Conservation (phyloP, 805 yeast species). For the Cyberlindnera euphorbiae region DNA sequence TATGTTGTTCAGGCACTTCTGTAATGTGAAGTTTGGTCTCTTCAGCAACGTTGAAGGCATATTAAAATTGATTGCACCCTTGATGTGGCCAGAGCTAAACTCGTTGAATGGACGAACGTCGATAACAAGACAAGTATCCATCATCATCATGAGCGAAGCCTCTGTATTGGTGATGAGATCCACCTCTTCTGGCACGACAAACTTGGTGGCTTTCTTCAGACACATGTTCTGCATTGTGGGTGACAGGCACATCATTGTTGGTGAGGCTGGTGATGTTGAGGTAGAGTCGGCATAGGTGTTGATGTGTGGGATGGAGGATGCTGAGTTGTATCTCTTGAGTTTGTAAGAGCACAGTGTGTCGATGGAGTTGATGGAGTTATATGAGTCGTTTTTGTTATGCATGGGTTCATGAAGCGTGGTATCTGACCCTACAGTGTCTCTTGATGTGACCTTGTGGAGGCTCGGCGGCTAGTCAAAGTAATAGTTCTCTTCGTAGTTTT, state of each 20-base stretch:
- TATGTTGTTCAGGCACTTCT: slow-evolving; percentile 56
- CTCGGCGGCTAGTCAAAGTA: slow-evolving; percentile 3
- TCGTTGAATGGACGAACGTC: slow-evolving; percentile 84
- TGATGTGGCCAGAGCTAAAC: slow-evolving; percentile 53
- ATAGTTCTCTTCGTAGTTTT: slow-evolving; percentile 4
- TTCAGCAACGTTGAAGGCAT: slow-evolving; percentile 85
- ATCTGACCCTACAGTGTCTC: slow-evolving; percentile 15
- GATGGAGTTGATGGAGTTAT: slow-evolving; percentile 16
- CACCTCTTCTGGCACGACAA: slow-evolving; percentile 13
- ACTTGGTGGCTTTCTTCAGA: slow-evolving; percentile 18
- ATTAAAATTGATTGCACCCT: slow-evolving; percentile 67
- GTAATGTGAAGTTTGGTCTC: slow-evolving; percentile 65
- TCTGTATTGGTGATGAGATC: slow-evolving; percentile 10
- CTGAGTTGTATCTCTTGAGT: slow-evolving; percentile 19
- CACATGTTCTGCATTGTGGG: no score
- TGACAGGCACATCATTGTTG: not conserved
- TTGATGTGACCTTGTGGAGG: slow-evolving; percentile 6
- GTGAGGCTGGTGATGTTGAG: slow-evolving; percentile 9
- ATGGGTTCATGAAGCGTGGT: slow-evolving; percentile 12
- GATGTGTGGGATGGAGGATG: slow-evolving; percentile 12
- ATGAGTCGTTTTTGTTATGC: slow-evolving; percentile 18
- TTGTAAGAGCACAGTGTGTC: slow-evolving; percentile 17
- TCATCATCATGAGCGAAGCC: slow-evolving; percentile 3
- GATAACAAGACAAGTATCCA: slow-evolving; percentile 40
- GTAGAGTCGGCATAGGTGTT: slow-evolving; percentile 1